These are phyloP conservation scores for Cetraspora pellucida DNA, from an alignment of 192 early-diverging fungal species.

Conservation along the genomic window DNA sequence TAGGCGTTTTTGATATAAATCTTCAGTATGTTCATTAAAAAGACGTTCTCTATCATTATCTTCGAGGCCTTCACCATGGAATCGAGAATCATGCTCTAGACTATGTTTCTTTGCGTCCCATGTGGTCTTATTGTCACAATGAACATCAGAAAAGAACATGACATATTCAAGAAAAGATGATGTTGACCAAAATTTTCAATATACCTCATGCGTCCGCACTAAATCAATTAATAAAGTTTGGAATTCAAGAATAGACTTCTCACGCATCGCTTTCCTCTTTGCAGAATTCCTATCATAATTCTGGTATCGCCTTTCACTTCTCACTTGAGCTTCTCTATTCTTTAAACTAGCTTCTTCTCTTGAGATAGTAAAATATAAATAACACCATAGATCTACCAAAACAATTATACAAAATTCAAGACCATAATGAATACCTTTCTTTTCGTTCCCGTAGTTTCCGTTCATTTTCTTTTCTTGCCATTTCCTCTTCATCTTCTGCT, in stretches of 20 bases:
- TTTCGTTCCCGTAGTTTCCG: constrained; percentile 24
- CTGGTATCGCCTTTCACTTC: constrained; percentile 42
- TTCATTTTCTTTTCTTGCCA: constrained; percentile 26
- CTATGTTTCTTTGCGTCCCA: constrained; percentile 41
- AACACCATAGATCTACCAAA: background rate
- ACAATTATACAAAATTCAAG: background rate
- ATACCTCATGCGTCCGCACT: constrained; percentile 53
- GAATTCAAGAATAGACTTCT: constrained; percentile 50
- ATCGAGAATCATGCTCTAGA: constrained; percentile 52
- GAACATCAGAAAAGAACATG: background rate
- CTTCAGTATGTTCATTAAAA: constrained; percentile 47
- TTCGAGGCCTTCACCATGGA: constrained; percentile 38
- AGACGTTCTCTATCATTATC: constrained; percentile 40
- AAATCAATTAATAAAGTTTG: constrained; percentile 53
- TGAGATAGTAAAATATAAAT: background rate
- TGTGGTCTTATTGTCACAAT: constrained; percentile 3
- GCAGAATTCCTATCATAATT: constrained; percentile 43
- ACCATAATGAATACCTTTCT: constrained; percentile 11
- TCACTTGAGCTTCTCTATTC: constrained; percentile 59
- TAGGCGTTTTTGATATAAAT: constrained; percentile 47
- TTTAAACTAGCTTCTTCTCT: constrained; percentile 60
- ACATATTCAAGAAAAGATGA: background rate
- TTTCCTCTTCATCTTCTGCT: constrained; percentile 40
- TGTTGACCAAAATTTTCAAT: background rate
- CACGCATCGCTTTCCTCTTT: constrained; percentile 38